Evolutionary conservation across 2,329 filamentous ascomycete genomes (phyloP).

Genomic region (Septoria linicola): DNA sequence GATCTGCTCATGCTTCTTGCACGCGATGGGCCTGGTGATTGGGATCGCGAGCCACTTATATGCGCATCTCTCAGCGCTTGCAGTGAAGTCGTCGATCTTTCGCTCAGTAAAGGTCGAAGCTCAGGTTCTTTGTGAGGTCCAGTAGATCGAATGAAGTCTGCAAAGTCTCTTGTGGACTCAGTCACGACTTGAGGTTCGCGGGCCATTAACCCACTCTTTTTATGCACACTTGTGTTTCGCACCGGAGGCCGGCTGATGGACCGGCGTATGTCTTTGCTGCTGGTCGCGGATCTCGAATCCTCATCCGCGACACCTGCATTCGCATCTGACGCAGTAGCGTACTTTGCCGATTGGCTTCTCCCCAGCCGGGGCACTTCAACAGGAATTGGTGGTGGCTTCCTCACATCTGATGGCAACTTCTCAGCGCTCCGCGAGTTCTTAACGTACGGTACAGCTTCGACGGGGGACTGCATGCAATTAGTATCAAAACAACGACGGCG

Average conservation of each 20-base stretch:
- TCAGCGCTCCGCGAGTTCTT: slow-evolving; percentile 20
- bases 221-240: slow-evolving; percentile 35
- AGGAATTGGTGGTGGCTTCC: slow-evolving; percentile 13
- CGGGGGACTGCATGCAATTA: slow-evolving; percentile 17
- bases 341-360: slow-evolving; percentile 26
- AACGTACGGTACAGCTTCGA: slow-evolving; percentile 15
- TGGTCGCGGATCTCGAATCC: slow-evolving; percentile 11
- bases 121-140: slow-evolving; percentile 55
- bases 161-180: slow-evolving; percentile 77
- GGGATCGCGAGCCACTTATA: slow-evolving; percentile 23
- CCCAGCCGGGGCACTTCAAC: slow-evolving; percentile 23
- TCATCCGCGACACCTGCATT: slow-evolving; percentile 15
- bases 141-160: slow-evolving; percentile 84
- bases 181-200: slow-evolving; percentile 70
- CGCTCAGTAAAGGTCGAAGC: slow-evolving; percentile 23
- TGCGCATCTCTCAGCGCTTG: slow-evolving; percentile 18
- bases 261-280: slow-evolving; percentile 28
- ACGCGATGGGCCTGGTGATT: slow-evolving; percentile 27
- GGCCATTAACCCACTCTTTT: slow-evolving; percentile 47
- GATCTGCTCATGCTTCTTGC: slow-evolving; percentile 24
- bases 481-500: background rate
- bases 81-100: slow-evolving; percentile 31
- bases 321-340: slow-evolving; percentile 25
- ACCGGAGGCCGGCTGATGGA: slow-evolving; percentile 36
- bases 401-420: slow-evolving; percentile 13